These are phyloP conservation scores for Melanogaster broomeanus DNA, from an alignment of 768 basidiomycete species.

Conservation along the genomic window DNA sequence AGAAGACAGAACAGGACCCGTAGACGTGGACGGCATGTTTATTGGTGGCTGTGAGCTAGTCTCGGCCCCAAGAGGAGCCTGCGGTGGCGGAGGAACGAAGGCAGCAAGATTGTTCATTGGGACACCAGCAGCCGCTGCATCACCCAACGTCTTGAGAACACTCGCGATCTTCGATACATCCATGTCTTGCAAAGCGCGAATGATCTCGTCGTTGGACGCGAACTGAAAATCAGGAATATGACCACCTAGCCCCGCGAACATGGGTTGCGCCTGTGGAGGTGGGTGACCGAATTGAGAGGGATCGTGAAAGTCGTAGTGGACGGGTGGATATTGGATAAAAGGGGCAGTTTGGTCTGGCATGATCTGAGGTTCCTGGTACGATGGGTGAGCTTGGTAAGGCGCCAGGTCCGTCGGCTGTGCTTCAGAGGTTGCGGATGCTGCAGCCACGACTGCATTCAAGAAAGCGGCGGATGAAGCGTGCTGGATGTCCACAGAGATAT, in stretches of 20 bases:
- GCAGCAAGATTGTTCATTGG: conserved; percentile 22
- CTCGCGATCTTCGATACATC: conserved; percentile 68
- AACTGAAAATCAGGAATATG: conserved; percentile 39
- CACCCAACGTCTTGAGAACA: conserved; percentile 65
- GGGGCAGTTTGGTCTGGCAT: conserved; percentile 25
- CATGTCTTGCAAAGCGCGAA: conserved; percentile 71
- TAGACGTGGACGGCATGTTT: conserved; percentile 44
- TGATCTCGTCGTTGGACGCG: conserved; percentile 70
- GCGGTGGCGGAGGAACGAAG: conserved; percentile 22
- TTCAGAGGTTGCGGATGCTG: conserved; percentile 54
- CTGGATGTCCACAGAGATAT: conserved; percentile 31
- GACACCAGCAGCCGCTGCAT: conserved; percentile 49
- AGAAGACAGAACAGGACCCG: conserved; percentile 41
- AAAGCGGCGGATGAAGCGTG: conserved; percentile 58
- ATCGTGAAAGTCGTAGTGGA: conserved; percentile 30
- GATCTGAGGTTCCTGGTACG: conserved; percentile 35
- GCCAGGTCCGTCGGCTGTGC: conserved; percentile 29
- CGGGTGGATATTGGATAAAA: conserved; percentile 32
- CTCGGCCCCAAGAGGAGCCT: conserved; percentile 25
- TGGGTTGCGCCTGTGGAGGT: conserved; percentile 29
- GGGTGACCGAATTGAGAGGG: conserved; percentile 28
- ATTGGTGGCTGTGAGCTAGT: conserved; percentile 38
- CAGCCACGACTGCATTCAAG: conserved; percentile 65
- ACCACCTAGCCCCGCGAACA: conserved; percentile 18
- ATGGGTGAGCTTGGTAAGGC: conserved; percentile 32